These are phyloP conservation scores for Leptodermis oblonga DNA, from an alignment of 257 asterid genomes.

Conservation along the genomic window DNA sequence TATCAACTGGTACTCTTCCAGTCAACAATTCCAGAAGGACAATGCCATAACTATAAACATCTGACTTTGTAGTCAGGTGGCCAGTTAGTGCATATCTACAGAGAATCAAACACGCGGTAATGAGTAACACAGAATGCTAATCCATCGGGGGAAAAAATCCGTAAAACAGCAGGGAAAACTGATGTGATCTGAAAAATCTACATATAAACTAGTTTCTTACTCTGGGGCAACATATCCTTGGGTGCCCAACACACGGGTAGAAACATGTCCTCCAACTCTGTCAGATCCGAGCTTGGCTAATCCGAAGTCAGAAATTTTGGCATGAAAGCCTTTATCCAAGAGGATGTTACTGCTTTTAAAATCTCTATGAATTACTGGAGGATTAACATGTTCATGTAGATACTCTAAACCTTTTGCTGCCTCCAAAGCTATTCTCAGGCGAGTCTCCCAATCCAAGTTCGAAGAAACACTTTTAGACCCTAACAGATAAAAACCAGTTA, in stretches of 20 bases:
- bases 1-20: slow-evolving; percentile 92
- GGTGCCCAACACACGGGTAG: slow-evolving; percentile 90
- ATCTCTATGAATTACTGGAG: slow-evolving; percentile 88
- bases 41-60: slow-evolving; percentile 90
- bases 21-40: slow-evolving; percentile 85
- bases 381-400: slow-evolving; percentile 75
- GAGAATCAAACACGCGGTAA: neutral
- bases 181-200: neutral
- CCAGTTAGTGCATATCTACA: slow-evolving; percentile 88
- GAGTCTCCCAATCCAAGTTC: slow-evolving; percentile 74
- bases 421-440: slow-evolving; percentile 80
- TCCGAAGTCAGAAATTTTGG: slow-evolving; percentile 90
- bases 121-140: neutral
- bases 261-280: slow-evolving; percentile 87
- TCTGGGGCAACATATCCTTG: slow-evolving; percentile 99
- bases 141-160: neutral
- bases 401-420: slow-evolving; percentile 94
- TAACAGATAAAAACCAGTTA: slow-evolving; percentile 16
- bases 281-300: slow-evolving; percentile 86
- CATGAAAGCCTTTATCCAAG: slow-evolving; percentile 68
- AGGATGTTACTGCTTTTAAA: slow-evolving; percentile 95
- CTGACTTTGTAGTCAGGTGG: slow-evolving; percentile 88
- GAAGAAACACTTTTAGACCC: slow-evolving; percentile 48
- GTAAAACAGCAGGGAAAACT: slow-evolving; percentile 8
- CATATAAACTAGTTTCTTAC: slow-evolving; percentile 29